Base-by-base conservation (phyloP, 2,329 filamentous ascomycete genomes). In the Xylaria sp. region DNA sequence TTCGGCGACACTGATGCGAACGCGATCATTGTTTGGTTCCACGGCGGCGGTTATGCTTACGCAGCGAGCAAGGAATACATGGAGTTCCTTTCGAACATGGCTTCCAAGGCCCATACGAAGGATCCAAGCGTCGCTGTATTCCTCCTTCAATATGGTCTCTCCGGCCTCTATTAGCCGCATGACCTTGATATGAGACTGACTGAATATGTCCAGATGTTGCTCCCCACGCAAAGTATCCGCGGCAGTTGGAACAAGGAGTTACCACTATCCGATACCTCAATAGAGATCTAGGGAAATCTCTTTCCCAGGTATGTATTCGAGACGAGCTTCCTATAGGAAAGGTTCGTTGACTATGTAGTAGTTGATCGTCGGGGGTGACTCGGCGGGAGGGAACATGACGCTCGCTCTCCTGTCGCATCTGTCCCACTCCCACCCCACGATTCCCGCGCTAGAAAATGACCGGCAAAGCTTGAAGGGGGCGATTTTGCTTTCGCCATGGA, bases 331-430 rank as follows among this genome's bases (percentile, higher is more conserved):
- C 21, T 26, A 38, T 40, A 24, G 29, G 4, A 24, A 17, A n/a
- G n/a, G n/a, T n/a, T 24, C 19, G 21, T 17, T 20, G 20, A 39
- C 22, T 8, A 21, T 22, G 18, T n/a, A 7, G 21, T 18, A 48
- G 45, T 29, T 48, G 34, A 7, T 48, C 20, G 18, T 48, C 11
- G 45, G 45, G 20, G 45, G 37, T 26, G 45, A 48, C 18, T 48
- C 45, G 7, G 45, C 45, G n/a, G 37, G 45, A 7, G 37, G 37
- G 11, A 37, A 11, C 22, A 34, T 40, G 7, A 21, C 45, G 5
- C 16, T 29, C n/a, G 24, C 45, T 22, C 11, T 48, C 20, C 18
- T 41, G 16, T 22, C 45, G 19, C 45, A 48, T 29, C 22, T 48
- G 18, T 48, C 45, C 11, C 38, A 40, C 18, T 37, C 45, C 41